Evolutionary conservation across 345 rosid species (phyloP), one percentile per base, ranked within the genome.

Genomic region (Linum lewisii): DNA sequence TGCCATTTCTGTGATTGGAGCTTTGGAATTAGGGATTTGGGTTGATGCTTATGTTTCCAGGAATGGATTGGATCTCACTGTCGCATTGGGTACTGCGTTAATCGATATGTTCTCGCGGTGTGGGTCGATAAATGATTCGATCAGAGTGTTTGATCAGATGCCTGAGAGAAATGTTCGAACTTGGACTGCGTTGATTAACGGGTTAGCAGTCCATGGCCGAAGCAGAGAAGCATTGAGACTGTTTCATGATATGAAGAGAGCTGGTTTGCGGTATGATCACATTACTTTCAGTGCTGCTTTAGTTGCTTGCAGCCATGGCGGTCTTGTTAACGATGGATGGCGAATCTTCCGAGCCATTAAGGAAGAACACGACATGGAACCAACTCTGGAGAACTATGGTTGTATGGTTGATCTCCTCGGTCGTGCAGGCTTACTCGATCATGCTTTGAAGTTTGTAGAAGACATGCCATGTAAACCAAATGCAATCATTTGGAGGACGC

Each of bases 331-430:
- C 0, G 77, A 80, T 1, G 83, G 85, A 2, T 67, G 68, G 78
- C 53, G 13, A 34, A 23, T 78, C 58, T 83, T 80, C 24, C 37
- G 73, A 42, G 72, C 82, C 73, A 83, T 80, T 18, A 66, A 63
- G 66, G 60, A 59, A 38, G 78, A 72, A 4, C 65, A 68, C 44
- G 60, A 63, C 5, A 47, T 71, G 66, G 79, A 78, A 58, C 78
- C 76, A 2, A 70, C 38, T 6, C 44, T 78, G 0, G 82, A 77
- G 62, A 82, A 82, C 59, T 80, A 76, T 26, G 87, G 84, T 7
- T 79, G 82, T 45, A 72, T 80, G 77, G 81, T 80, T 54, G 88
- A 83, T 74, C 69, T 80, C 25, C 68, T 80, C 26, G 78, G 88
- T 19, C 74, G 82, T 22, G 78, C 83, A 3, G 82, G 83, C 29